Evolutionary conservation across 169 alveolate species (phyloP).

Genomic region (Eimeria sp.): DNA sequence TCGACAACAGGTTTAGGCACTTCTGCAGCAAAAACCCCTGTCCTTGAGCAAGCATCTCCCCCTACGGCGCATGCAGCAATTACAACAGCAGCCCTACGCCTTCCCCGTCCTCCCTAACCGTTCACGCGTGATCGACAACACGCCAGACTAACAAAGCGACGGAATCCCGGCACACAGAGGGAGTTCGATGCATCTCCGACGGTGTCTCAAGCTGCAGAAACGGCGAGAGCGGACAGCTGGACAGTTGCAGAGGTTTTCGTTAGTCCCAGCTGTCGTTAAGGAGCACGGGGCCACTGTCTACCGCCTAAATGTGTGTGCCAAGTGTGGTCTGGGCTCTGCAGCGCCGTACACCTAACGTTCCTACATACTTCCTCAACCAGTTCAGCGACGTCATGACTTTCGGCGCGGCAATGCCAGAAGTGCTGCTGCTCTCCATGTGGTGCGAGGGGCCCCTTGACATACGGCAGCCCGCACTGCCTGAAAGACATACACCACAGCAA

Average conservation of each 20-base stretch:
- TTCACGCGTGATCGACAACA: background rate
- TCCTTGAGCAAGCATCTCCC: constrained; percentile 19
- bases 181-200: background rate
- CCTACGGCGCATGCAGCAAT: constrained; percentile 27
- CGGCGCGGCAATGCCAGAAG: constrained; percentile 67
- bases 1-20: constrained; percentile 26
- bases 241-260: background rate
- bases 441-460: constrained; percentile 57
- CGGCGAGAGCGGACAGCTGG: background rate
- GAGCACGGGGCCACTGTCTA: background rate
- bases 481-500: background rate
- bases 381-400: constrained; percentile 46
- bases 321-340: background rate
- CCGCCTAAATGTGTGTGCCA: background rate
- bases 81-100: background rate
- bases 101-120: background rate
- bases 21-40: constrained; percentile 54
- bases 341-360: background rate
- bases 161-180: background rate
- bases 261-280: background rate
- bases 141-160: background rate
- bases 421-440: constrained; percentile 53
- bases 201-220: background rate
- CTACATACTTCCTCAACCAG: constrained; percentile 25
- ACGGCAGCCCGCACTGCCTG: constrained; percentile 49